phyloP scores from a whole-genome alignment of 306 rosid genomes.

The Fragaria iinumae region DNA sequence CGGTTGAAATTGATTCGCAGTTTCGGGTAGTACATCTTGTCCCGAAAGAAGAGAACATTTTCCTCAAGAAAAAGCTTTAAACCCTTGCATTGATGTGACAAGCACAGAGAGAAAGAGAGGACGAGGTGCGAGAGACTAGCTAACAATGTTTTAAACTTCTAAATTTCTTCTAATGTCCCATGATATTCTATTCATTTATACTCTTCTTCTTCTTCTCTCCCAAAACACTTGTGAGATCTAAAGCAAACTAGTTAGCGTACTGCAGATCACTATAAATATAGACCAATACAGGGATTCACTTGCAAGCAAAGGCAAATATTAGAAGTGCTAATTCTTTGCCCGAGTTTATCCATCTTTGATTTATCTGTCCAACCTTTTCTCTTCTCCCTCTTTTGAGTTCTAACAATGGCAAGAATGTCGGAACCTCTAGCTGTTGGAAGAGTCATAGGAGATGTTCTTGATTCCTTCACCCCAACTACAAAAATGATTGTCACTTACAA shows the following conservation, averaged over 20 bases:
- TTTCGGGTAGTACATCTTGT: neutral
- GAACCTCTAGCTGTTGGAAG: constrained; percentile 72
- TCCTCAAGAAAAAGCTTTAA: neutral
- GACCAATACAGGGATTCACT: neutral
- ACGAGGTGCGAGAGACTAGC: neutral
- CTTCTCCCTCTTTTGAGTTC: neutral
- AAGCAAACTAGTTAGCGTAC: neutral
- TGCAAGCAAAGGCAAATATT: neutral
- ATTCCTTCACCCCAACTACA: constrained; percentile 51
- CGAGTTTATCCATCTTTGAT: neutral
- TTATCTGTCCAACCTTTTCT: neutral
- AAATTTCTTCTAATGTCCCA: neutral
- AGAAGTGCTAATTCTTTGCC: constrained; percentile 5
- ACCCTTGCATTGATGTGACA: constrained; percentile 10
- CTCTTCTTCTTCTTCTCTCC: neutral
- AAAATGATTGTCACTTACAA: constrained; percentile 54
- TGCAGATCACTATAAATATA: constrained; percentile 14
- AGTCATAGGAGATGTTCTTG: constrained; percentile 88
- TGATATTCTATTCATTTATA: neutral
- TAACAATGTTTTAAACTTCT: neutral
- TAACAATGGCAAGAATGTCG: constrained; percentile 42
- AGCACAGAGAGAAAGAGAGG: neutral
- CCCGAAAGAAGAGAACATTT: neutral
- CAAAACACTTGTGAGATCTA: neutral
- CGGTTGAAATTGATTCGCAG: neutral